These are phyloP conservation scores for Myochromella boudieri DNA, from an alignment of 768 basidiomycete genomes.

Conservation along the genomic window DNA sequence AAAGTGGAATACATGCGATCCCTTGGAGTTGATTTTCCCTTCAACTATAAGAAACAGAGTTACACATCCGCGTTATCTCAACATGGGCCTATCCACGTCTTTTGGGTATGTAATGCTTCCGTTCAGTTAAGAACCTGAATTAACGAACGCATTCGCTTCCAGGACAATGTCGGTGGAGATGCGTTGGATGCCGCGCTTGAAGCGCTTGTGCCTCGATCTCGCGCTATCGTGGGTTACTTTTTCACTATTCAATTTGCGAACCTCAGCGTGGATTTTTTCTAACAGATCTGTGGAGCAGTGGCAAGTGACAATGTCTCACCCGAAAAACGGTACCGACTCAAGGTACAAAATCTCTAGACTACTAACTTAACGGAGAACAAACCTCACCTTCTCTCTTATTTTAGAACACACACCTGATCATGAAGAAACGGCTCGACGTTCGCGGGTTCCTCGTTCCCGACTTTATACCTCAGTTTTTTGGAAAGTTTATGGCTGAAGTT, in stretches of 20 bases:
- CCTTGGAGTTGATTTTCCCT: slow-evolving; percentile 56
- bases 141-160: no score
- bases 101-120: slow-evolving; percentile 15
- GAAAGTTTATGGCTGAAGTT: slow-evolving; percentile 36
- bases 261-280: no score
- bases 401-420: slow-evolving; percentile 38
- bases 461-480: slow-evolving; percentile 27
- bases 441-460: slow-evolving; percentile 40
- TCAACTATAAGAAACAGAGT: slow-evolving; percentile 61
- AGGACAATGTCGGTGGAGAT: slow-evolving; percentile 51
- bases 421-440: slow-evolving; percentile 41
- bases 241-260: no score
- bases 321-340: slow-evolving; percentile 13
- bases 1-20: slow-evolving; percentile 55
- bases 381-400: no score
- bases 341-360: slow-evolving; percentile 5
- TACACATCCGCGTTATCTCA: slow-evolving; percentile 43
- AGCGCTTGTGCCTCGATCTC: slow-evolving; percentile 35
- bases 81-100: slow-evolving; percentile 57
- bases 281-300: slow-evolving; percentile 4
- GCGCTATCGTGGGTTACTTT: slow-evolving; percentile 36
- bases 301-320: slow-evolving; percentile 6
- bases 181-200: slow-evolving; percentile 32
- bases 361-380: no score
- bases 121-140: no score